Conservation (phyloP, 73 alveolate species). For the Durusdinium trenchii region DNA sequence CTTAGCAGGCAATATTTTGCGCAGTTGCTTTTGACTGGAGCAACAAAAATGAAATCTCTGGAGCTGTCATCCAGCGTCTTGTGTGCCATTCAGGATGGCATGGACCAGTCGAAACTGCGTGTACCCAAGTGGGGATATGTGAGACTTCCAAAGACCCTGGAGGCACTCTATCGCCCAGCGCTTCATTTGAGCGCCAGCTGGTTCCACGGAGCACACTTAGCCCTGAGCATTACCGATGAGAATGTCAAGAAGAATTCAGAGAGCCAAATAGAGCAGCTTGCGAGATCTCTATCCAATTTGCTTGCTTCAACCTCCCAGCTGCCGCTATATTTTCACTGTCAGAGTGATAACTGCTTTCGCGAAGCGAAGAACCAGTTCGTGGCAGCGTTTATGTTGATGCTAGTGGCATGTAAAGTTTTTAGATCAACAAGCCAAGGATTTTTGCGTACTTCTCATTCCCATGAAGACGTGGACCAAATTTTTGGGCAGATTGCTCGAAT, state of each 20-base stretch:
- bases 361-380: conserved; percentile 4
- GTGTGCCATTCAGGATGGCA: not conserved
- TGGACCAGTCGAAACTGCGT: not conserved
- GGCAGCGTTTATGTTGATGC: not conserved
- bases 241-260: not conserved
- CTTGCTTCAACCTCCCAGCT: not conserved
- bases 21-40: too few species aligned
- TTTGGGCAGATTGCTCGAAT: not conserved
- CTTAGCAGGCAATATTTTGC: too few species aligned
- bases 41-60: too few species aligned
- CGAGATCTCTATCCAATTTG: not conserved
- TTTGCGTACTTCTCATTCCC: conserved; percentile 4
- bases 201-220: not conserved
- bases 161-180: conserved; percentile 1
- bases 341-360: conserved; percentile 1
- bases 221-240: not conserved
- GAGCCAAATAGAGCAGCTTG: not conserved
- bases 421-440: not conserved
- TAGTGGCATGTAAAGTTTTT: not conserved
- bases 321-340: not conserved
- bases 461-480: not conserved
- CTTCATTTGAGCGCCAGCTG: not conserved
- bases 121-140: not conserved
- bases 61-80: not conserved
- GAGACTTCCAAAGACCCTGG: not conserved